phyloP scores from a whole-genome alignment of 441 rosid genomes.

The Jatropha podagrica region DNA sequence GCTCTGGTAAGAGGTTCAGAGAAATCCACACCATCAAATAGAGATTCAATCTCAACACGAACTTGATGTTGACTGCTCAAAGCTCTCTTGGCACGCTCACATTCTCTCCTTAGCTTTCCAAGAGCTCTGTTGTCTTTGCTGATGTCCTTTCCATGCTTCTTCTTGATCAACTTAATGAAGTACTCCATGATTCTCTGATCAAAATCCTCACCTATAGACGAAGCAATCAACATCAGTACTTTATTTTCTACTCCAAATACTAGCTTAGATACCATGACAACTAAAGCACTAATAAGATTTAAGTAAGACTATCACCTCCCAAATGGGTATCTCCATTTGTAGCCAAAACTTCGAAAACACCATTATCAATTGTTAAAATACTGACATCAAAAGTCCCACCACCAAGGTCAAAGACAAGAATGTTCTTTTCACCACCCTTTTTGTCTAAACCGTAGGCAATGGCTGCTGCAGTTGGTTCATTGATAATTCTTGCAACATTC shows the following conservation, averaged over 20 bases:
- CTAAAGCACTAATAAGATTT: background rate
- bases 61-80: no score
- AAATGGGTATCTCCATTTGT: constrained; percentile 76
- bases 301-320: constrained; percentile 48
- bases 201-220: constrained; percentile 25
- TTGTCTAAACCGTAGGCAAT: constrained; percentile 21
- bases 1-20: no score
- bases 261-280: background rate
- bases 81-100: no score
- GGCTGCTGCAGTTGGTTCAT: constrained; percentile 18
- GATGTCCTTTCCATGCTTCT: no score
- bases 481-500: constrained; percentile 14
- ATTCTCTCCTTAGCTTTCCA: no score
- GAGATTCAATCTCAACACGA: no score
- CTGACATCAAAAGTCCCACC: constrained; percentile 1
- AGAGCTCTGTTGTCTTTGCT: no score
- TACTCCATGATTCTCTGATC: no score
- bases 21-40: no score
- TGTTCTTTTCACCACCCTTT: constrained; percentile 16
- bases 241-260: background rate
- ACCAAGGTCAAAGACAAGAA: constrained; percentile 10
- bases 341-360: constrained; percentile 38
- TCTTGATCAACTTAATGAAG: no score
- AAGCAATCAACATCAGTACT: background rate
- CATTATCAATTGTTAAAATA: constrained; percentile 17